Evolutionary conservation across 164 flowering plant genomes (phyloP).

Genomic region (Magnolia kwangsiensis): DNA sequence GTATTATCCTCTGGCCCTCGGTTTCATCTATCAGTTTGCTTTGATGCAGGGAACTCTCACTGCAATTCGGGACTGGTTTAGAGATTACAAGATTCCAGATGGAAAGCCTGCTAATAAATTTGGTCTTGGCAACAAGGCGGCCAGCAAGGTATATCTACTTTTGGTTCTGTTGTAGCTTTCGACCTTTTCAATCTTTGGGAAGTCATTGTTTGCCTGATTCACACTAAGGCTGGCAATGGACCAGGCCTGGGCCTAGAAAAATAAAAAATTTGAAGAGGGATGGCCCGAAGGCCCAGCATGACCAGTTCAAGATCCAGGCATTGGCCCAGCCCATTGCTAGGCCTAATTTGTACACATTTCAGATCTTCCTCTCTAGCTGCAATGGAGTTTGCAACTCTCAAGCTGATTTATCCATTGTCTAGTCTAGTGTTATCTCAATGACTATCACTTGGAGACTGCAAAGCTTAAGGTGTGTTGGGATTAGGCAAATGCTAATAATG

Average conservation of each 20-base stretch:
- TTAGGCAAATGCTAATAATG: no score
- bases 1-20: neutral
- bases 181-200: neutral
- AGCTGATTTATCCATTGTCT: no score
- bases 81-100: constrained; percentile 98
- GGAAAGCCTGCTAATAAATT: constrained; percentile 96
- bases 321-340: no score
- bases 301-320: no score
- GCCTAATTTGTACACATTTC: neutral
- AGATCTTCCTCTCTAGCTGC: neutral
- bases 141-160: constrained; percentile 61
- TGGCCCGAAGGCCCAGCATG: no score
- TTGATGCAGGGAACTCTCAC: constrained; percentile 82
- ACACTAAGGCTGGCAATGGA: neutral
- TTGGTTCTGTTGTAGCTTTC: neutral
- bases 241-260: no score
- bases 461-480: neutral
- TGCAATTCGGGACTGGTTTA: constrained; percentile 95
- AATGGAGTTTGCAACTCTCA: neutral
- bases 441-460: neutral
- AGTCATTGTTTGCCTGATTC: neutral
- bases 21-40: constrained; percentile 9
- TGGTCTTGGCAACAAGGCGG: constrained; percentile 94
- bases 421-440: no score
- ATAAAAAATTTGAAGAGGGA: no score